Evolutionary conservation across 345 rosid genomes (phyloP).

Genomic region (Balakata baccata): DNA sequence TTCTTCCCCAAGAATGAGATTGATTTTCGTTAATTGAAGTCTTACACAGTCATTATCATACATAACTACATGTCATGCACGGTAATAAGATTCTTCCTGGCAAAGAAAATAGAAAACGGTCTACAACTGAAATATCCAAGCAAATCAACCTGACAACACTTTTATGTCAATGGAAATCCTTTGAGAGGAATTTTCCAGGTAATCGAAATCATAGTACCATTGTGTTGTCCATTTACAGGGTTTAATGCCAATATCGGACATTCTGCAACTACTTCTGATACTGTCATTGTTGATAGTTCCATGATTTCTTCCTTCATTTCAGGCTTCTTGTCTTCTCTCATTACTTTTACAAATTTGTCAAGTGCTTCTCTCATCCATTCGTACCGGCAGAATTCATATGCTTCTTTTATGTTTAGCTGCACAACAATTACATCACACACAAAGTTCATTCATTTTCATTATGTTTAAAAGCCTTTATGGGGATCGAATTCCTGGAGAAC

Average conservation of each 20-base stretch:
- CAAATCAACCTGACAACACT: not conserved
- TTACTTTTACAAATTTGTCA: not conserved
- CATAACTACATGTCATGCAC: not conserved
- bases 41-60: not conserved
- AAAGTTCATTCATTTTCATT: not conserved
- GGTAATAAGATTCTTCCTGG: not conserved
- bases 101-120: not conserved
- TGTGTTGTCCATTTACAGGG: constrained; percentile 27
- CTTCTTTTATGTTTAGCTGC: constrained; percentile 37
- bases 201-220: constrained; percentile 10
- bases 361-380: constrained; percentile 50
- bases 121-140: constrained; percentile 11
- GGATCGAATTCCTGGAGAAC: not conserved
- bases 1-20: not conserved
- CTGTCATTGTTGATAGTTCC: constrained; percentile 22
- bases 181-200: constrained; percentile 36
- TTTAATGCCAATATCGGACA: constrained; percentile 29
- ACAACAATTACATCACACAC: not conserved
- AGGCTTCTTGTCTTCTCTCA: not conserved
- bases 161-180: constrained; percentile 28
- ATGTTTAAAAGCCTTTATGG: not conserved
- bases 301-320: constrained; percentile 30
- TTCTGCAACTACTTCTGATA: constrained; percentile 25
- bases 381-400: constrained; percentile 38
- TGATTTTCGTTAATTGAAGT: not conserved